Base-by-base conservation (phyloP, 257 asterid genomes). In the Craterostigma plantagineum region DNA sequence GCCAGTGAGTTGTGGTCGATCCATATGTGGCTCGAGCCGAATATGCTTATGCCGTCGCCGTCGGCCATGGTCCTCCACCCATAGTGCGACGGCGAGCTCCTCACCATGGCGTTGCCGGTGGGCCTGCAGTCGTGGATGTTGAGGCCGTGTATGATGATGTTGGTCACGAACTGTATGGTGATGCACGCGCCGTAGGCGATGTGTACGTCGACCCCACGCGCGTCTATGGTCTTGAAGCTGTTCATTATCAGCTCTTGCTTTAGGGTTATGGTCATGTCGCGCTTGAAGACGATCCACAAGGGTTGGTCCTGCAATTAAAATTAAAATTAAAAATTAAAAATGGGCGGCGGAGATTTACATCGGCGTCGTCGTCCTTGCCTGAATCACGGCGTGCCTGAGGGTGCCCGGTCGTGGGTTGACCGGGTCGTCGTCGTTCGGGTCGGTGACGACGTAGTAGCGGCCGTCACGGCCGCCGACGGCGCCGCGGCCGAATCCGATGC, bases 11-110 rank as follows among this genome's bases (percentile, higher is more conserved):
- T 78, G 27, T 77, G 96, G 12, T 86, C 96, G 30, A 86, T 58
- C 94, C 96, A 85, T 37, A 85, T 60, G 23, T 85, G 92, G 50
- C 91, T 77, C 0, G 92, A 42, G 5, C 84, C 79, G 30, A 81
- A 86, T 0, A 86, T 69, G 1, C 92, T 77, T 7, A 86, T 71
- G 37, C 65, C 96, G n/a, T 86, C 96, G 0, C 96, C 96, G 43
- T 86, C 96, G 0, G 92, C 91, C 64, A 75, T 63, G 0, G 92
- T 81, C 62, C 94, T 61, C 92, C 83, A 77, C 7, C 96, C 96
- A 33, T 63, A 75, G 16, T 86, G 96, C 13, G 56, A 33, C 0
- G 83, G 74, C 0, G 94, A 77, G 59, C 86, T 75, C 8, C 94
- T 65, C 33, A 86, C 92, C 94, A 81, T 77, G 13, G 94, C 94